phyloP scores from a whole-genome alignment of 2,329 filamentous ascomycete genomes.

The Didymella sp. region DNA sequence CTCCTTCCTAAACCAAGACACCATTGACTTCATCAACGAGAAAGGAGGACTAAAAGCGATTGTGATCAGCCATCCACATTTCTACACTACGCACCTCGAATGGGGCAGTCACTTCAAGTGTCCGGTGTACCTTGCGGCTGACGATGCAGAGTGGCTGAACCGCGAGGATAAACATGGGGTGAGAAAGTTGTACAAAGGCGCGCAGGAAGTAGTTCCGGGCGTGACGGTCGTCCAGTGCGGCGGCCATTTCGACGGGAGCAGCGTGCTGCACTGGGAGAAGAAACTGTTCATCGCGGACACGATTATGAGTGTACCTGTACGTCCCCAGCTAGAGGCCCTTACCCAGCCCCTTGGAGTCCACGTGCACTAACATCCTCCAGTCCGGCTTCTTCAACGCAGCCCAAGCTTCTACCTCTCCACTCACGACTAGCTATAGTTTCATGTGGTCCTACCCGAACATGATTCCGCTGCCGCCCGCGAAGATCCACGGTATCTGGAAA shows the following conservation, averaged over 20 bases:
- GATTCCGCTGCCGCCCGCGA: constrained; percentile 72
- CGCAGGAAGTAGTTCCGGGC: constrained; percentile 54
- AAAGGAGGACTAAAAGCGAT: constrained; percentile 75
- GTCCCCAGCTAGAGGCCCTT: constrained; percentile 23
- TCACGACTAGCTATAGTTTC: constrained; percentile 67
- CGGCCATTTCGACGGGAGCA: constrained; percentile 80
- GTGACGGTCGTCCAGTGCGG: constrained; percentile 72
- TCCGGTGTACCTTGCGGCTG: constrained; percentile 70
- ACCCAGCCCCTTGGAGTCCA: not conserved
- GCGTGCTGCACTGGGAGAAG: constrained; percentile 66
- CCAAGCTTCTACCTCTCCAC: constrained; percentile 51
- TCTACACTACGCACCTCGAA: constrained; percentile 76
- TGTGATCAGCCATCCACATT: constrained; percentile 80
- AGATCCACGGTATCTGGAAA: constrained; percentile 74
- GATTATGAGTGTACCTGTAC: constrained; percentile 70
- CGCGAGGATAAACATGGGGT: constrained; percentile 54
- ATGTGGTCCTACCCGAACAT: constrained; percentile 68
- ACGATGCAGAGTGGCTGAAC: constrained; percentile 71
- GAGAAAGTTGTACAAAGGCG: constrained; percentile 55
- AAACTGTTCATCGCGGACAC: constrained; percentile 78
- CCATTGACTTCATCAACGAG: constrained; percentile 63
- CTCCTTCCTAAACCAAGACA: constrained; percentile 70
- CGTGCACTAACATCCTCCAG: constrained; percentile 15
- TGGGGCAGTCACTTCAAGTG: constrained; percentile 75
- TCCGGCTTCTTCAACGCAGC: constrained; percentile 49